These are phyloP conservation scores for Elsinoe australis DNA, from an alignment of 2,329 filamentous ascomycete species.

Conservation along the genomic window DNA sequence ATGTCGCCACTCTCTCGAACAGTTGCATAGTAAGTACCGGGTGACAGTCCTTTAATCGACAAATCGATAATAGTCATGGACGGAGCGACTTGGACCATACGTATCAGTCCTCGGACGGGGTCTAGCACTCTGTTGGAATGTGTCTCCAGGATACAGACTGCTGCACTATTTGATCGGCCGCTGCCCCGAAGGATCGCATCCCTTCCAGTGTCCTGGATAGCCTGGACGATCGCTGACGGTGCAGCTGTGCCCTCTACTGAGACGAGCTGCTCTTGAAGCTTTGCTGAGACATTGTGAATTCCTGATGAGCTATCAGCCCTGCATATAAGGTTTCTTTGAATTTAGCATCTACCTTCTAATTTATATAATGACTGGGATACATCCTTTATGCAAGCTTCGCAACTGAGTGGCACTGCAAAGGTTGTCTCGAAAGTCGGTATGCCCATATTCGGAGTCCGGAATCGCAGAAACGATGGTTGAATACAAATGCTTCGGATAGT, in stretches of 20 bases:
- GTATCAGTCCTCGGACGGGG: conserved; percentile 74
- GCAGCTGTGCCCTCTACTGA: conserved; percentile 82
- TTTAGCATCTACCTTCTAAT: conserved; percentile 49
- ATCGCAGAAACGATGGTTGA: too few relatives aligned
- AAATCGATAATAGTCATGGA: conserved; percentile 78
- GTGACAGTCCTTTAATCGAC: conserved; percentile 70
- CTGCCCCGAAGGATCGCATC: conserved; percentile 92
- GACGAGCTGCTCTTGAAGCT: conserved; percentile 74
- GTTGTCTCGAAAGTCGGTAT: conserved; percentile 59
- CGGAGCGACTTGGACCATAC: conserved; percentile 85
- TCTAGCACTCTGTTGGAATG: conserved; percentile 54
- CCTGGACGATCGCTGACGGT: conserved; percentile 79
- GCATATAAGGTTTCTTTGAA: neutral
- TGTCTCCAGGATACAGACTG: conserved; percentile 93
- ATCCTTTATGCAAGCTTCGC: conserved; percentile 79
- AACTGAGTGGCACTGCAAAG: conserved; percentile 90
- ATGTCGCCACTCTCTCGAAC: conserved; percentile 84
- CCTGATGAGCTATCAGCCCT: conserved; percentile 41
- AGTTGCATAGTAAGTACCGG: conserved; percentile 75
- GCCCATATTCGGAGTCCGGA: neutral
- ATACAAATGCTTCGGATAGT: too few relatives aligned
- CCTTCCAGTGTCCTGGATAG: conserved; percentile 81
- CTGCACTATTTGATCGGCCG: conserved; percentile 79
- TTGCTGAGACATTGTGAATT: conserved; percentile 73
- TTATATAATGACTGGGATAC: conserved; percentile 72